Percentiles rank a stretch among this genome's conserved stretches.
Evolutionary conservation across 2,329 filamentous ascomycete genomes (phyloP).

Genomic region (Sporothrix protearum): DNA sequence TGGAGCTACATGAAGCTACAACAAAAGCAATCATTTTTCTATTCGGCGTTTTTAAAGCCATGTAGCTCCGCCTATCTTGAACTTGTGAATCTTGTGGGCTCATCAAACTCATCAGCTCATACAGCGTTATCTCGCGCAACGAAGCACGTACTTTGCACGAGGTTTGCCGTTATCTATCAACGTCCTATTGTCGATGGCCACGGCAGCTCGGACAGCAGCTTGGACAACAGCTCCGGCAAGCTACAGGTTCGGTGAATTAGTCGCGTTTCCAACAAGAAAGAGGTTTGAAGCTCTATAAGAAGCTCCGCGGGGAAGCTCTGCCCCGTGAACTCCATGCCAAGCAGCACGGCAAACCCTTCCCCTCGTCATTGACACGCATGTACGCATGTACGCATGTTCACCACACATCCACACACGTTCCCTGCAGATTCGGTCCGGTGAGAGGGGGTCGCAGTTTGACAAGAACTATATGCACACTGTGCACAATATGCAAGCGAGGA

Average conservation of each 20-base stretch:
- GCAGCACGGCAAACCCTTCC: neutral
- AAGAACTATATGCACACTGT: neutral
- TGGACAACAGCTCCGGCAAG: neutral
- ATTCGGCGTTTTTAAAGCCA: no score
- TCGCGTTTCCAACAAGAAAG: neutral
- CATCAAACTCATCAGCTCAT: neutral
- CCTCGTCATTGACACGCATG: neutral
- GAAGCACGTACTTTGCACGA: neutral
- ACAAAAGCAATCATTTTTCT: neutral
- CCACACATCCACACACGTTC: neutral
- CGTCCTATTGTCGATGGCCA: neutral
- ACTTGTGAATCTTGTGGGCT: neutral
- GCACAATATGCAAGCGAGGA: neutral
- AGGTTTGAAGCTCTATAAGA: neutral
- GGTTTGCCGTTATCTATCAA: neutral
- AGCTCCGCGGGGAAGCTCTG: neutral
- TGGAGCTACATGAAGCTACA: neutral
- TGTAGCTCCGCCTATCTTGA: neutral
- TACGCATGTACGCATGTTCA: neutral
- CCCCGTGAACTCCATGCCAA: constrained; percentile 1
- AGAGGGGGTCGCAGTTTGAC: neutral
- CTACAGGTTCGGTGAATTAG: constrained; percentile 13
- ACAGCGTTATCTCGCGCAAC: neutral
- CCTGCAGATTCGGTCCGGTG: neutral
- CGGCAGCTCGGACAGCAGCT: neutral